Evolutionary conservation across 2,329 filamentous ascomycete genomes (phyloP), one percentile per base, ranked within the genome.

Genomic region (Dactylonectria macrodidyma): DNA sequence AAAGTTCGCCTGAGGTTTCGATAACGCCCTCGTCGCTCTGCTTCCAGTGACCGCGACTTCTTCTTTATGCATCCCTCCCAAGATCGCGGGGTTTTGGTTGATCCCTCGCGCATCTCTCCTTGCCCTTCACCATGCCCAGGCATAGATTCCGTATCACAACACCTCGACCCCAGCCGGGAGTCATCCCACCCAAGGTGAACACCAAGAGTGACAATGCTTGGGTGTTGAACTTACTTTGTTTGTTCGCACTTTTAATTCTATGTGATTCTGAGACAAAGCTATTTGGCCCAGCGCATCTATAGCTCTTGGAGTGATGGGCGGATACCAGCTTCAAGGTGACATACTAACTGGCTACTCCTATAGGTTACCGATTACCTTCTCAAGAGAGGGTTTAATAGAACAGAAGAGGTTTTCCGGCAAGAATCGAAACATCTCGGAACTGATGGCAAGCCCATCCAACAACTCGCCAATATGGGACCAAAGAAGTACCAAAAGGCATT

Each of bases 381-480:
- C 2, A 99, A 99, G 81, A 95, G 98, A 73, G 96, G 96, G 0
- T 99, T 98, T 81, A 95, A 91, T 61, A 89, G 93, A 26, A 98
- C 96, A 1, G 96, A 99, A 81, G 93, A 95, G 22, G 93, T 96
- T 79, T 93, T 99, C 60, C 90, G 96, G 50, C 92, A 94, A 80
- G 96, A 99, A 81, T 97, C 95, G 1, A 91, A 93, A 26, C 91
- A 95, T 73, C 87, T 96, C 48, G 93, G 95, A 64, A 88, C 92
- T 24, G 93, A 95, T 79, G 95, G 95, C 9, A 90, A 92, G 66
- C 93, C 94, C 2, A 88, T 95, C 38, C 87, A 90, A 55, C 84
- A 85, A 59, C 89, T 89, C 19, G 92, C 94, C 68, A 92, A 94
- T 48, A 78, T 87, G 65, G 92, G 93, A 1, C 92, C 93, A 8